Base-by-base conservation (phyloP, 1,284 basidiomycete genomes). In the Inonotus obliquus region DNA sequence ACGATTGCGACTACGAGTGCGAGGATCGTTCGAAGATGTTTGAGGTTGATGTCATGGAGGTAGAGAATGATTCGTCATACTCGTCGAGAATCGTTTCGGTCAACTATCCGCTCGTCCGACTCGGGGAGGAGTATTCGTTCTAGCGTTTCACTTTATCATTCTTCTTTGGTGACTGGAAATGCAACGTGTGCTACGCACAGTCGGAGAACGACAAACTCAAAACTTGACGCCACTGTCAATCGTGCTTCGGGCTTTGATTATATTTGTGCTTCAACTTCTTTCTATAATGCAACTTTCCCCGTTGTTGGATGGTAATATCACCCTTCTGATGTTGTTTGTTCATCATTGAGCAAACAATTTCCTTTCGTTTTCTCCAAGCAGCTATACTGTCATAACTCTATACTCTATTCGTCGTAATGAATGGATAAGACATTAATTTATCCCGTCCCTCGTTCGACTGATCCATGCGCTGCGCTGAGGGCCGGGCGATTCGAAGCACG, bases 41-140 rank as follows among this genome's bases (percentile, higher is more conserved):
- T 19, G 52, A 19, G 21, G 52, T 45, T 17, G 48, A 23, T 29
- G 60, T 57, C 47, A 61, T 61, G 60, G 60, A 61, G 25, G 25
- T 61, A 17, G 60, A 61, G 49, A n/a, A 45, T 19, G 60, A 52
- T 37, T 47, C 49, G 19, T 51, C 60, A 14, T 56, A 41, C 37
- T 61, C 54, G 29, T 61, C 60, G 6, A 45, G 37, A 1, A 61
- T 61, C 52, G 29, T 56, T 37, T 49, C 54, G 37, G 41, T 55
- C 41, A 39, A 27, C 23, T 49, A 29, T 38, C 3, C 59, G 41
- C 47, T 54, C 11, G 14, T 45, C 44, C 52, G n/a, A 32, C 32
- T 32, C 9, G 51, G 29, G 11, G 41, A 21, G 19, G 41, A 44
- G n/a, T 54, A 19, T 19, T 17, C 21, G 4, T 21, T 29, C 32